Evolutionary conservation across 768 basidiomycete species (phyloP), one percentile per base, ranked within the genome.

Genomic region (Suillus clintonianus): DNA sequence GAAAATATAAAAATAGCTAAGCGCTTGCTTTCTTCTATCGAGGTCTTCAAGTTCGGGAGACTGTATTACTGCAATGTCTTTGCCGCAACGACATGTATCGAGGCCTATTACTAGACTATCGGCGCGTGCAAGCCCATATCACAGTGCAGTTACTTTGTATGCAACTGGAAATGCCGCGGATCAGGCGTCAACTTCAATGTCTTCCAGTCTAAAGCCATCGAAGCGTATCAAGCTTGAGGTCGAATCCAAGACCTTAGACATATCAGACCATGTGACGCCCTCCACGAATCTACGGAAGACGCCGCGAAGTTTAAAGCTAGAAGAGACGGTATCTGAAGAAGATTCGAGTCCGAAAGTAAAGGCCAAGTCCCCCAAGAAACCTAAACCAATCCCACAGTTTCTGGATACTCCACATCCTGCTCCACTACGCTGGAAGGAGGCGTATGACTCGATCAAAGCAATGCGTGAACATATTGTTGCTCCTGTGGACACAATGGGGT

Each of bases 401-500:
- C 76, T 93, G 24, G 82, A 75, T 3, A 78, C 74, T 0, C 88
- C 92, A 0, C 91, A 94, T 68, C 86, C 90, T 0, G 79, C 86
- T 1, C 94, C 93, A 9, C 72, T 74, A 36, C 72, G 76, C 43
- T 95, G 94, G 93, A 76, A 77, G 47, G 86, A 92, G 64, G 82
- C 81, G 4, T 96, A 94, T 69, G 83, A 83, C 34, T 77, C 82
- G 1, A 94, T 95, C 53, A 88, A 88, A 69, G 81, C 82, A 58
- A 95, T 95, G 93, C 84, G 93, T 22, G 78, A 86, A 22, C 79
- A 79, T 13, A 84, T 89, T 27, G 78, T 85, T 0, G 95, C 96
- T 0, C 95, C 97, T 0, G 97, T 97, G 1, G 97, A 99, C 71
- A 92, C 89, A 0, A 93, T 95, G 92, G 94, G 94, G 1, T 94